phyloP scores from a whole-genome alignment of 306 rosid species.

The Malus asiatica region DNA sequence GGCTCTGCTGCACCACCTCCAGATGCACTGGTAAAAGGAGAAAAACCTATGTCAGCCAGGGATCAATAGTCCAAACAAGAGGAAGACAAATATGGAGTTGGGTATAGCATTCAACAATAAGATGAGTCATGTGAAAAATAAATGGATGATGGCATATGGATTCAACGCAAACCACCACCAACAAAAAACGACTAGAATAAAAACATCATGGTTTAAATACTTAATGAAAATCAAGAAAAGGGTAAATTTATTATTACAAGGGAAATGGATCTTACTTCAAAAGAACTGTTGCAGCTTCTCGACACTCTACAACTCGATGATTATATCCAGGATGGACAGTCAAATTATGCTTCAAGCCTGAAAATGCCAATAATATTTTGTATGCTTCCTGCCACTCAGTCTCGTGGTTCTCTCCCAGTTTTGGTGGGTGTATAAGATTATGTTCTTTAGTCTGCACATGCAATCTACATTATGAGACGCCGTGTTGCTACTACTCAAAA shows the following conservation, averaged over 20 bases:
- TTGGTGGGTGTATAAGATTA: constrained; percentile 47
- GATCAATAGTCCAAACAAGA: background rate
- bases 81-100: background rate
- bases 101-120: background rate
- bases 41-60: constrained; percentile 11
- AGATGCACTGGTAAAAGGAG: constrained; percentile 51
- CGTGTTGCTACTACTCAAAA: constrained; percentile 6
- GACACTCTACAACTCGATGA: constrained; percentile 81
- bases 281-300: constrained; percentile 73
- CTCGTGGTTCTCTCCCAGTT: constrained; percentile 24
- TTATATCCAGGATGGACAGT: constrained; percentile 79
- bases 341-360: constrained; percentile 87
- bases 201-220: background rate
- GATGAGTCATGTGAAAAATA: background rate
- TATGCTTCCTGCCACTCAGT: constrained; percentile 34
- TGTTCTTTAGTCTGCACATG: constrained; percentile 69
- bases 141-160: background rate
- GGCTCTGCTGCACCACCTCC: constrained; percentile 42
- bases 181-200: background rate
- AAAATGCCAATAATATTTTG: constrained; percentile 80
- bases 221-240: background rate
- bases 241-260: background rate
- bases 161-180: background rate
- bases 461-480: constrained; percentile 24
- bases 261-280: constrained; percentile 41